These are phyloP conservation scores for Stagonosporopsis chrysanthemi DNA, from an alignment of 2,329 filamentous ascomycete genomes.

Conservation along the genomic window DNA sequence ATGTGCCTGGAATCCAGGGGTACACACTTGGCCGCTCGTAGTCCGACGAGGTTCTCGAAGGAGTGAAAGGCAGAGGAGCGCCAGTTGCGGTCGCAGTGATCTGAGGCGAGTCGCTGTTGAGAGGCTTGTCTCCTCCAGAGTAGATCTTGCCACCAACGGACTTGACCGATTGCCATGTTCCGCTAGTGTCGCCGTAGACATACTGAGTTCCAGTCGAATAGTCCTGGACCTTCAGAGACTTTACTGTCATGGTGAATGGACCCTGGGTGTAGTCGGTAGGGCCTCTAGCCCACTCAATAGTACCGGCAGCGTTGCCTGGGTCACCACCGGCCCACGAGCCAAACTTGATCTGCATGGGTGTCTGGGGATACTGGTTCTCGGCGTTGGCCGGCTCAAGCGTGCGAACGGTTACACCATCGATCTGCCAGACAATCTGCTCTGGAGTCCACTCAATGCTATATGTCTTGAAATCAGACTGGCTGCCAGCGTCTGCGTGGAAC, in stretches of 20 bases:
- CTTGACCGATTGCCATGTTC: constrained; percentile 81
- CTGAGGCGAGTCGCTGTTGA: constrained; percentile 64
- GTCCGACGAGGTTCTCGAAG: constrained; percentile 64
- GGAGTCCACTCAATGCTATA: constrained; percentile 94
- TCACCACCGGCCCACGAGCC: constrained; percentile 94
- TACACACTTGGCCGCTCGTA: constrained; percentile 52
- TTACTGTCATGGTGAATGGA: constrained; percentile 86
- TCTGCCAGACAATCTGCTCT: constrained; percentile 84
- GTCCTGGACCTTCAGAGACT: constrained; percentile 78
- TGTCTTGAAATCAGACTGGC: constrained; percentile 79
- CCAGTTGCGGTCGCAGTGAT: constrained; percentile 68
- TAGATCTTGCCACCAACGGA: constrained; percentile 82
- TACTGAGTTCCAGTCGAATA: constrained; percentile 93
- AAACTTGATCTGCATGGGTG: constrained; percentile 92
- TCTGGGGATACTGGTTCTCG: constrained; percentile 85
- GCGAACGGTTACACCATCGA: constrained; percentile 79
- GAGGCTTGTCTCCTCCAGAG: constrained; percentile 61
- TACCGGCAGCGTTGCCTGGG: constrained; percentile 77
- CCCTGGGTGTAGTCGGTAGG: constrained; percentile 82
- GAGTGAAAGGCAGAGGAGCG: constrained; percentile 71
- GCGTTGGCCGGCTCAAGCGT: constrained; percentile 75
- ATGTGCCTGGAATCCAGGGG: constrained; percentile 70
- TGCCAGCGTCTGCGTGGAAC: constrained; percentile 73
- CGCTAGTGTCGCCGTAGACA: constrained; percentile 78
- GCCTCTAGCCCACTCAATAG: constrained; percentile 88